Evolutionary conservation across 257 asterid species (phyloP).

Genomic region (Leonotis leonurus): DNA sequence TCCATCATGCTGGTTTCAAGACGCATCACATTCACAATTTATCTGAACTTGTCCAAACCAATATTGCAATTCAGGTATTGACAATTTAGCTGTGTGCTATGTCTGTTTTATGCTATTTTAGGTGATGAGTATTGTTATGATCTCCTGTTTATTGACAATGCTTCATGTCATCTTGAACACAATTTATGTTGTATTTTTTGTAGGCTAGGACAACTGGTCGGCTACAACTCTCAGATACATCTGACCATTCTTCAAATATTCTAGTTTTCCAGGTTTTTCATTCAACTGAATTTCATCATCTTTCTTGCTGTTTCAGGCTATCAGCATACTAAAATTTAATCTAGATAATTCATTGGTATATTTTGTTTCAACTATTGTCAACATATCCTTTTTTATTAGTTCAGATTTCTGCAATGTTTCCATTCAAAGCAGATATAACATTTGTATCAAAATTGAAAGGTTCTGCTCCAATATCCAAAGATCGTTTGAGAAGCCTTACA

Average conservation of each 20-base stretch:
- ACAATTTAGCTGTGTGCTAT: background rate
- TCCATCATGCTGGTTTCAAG: conserved; percentile 82
- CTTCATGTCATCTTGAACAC: conserved; percentile 8
- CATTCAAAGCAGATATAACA: conserved; percentile 69
- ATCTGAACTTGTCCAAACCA: conserved; percentile 81
- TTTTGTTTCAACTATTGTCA: conserved; percentile 14
- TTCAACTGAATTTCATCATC: conserved; percentile 2
- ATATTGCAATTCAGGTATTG: conserved; percentile 77
- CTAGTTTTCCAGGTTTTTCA: conserved; percentile 84
- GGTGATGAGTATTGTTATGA: background rate
- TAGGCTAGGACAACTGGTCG: conserved; percentile 66
- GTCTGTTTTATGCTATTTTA: conserved; percentile 11
- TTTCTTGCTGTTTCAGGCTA: background rate
- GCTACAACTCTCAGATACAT: conserved; percentile 82
- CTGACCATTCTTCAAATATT: conserved; percentile 66
- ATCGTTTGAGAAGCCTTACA: conserved; percentile 50
- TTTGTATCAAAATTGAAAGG: conserved; percentile 58
- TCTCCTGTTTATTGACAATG: conserved; percentile 7
- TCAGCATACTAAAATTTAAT: background rate
- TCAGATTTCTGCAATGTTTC: conserved; percentile 78
- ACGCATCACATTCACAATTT: conserved; percentile 78
- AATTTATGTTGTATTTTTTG: conserved; percentile 11
- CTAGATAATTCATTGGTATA: background rate
- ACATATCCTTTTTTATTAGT: conserved; percentile 16
- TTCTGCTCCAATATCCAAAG: conserved; percentile 45